Conservation (phyloP, 352 stramenopile genomes). For the Phytophthora nicotianae region DNA sequence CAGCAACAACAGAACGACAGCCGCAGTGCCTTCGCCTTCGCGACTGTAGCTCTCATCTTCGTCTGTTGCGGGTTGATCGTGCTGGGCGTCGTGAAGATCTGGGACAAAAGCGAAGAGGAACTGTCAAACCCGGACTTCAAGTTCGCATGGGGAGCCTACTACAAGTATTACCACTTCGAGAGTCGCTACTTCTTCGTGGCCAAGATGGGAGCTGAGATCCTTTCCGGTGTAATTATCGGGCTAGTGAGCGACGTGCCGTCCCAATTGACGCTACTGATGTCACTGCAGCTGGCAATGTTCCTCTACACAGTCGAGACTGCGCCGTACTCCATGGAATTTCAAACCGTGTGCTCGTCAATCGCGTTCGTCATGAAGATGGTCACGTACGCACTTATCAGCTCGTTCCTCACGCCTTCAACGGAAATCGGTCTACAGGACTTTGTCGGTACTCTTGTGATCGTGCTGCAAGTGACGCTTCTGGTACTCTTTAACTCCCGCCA, state of each 20-base stretch:
- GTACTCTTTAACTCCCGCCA: conserved; percentile 81
- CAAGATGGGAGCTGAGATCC: conserved; percentile 80
- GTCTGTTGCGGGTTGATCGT: conserved; percentile 75
- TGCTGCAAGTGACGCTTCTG: conserved; percentile 67
- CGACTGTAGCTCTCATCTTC: conserved; percentile 61
- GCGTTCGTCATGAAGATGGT: conserved; percentile 87
- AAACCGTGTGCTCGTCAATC: conserved; percentile 67
- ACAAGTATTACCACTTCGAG: conserved; percentile 79
- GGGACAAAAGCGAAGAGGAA: conserved; percentile 61
- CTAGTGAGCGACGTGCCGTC: conserved; percentile 77
- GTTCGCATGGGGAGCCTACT: conserved; percentile 81
- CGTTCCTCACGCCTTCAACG: conserved; percentile 64
- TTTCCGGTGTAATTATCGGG: conserved; percentile 74
- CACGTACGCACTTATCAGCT: conserved; percentile 82
- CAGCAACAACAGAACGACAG: conserved; percentile 42
- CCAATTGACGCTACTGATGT: conserved; percentile 75
- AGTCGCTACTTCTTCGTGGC: conserved; percentile 77
- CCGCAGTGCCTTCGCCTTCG: conserved; percentile 59
- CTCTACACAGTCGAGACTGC: conserved; percentile 67
- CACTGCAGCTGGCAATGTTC: conserved; percentile 76
- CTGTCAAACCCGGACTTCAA: conserved; percentile 73
- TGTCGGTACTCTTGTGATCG: conserved; percentile 65
- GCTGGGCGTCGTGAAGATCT: conserved; percentile 68
- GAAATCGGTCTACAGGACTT: conserved; percentile 57
- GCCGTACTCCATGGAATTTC: conserved; percentile 77